Evolutionary conservation across 768 basidiomycete species (phyloP).

Genomic region (Lyophyllum decastes): DNA sequence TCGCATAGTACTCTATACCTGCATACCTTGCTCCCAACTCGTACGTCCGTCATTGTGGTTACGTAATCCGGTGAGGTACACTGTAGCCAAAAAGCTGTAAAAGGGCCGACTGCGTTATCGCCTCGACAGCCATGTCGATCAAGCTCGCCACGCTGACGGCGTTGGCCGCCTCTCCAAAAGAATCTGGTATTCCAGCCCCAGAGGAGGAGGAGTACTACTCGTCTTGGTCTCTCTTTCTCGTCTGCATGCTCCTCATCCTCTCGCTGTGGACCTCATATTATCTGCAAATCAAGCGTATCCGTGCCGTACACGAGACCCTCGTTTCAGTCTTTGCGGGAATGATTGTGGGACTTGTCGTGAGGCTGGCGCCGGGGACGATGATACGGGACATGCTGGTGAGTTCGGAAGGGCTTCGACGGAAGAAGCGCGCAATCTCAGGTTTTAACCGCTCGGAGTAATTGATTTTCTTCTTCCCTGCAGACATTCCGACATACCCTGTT

Average conservation of each 20-base stretch:
- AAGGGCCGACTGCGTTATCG: conserved; percentile 6
- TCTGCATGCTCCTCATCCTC: conserved; percentile 88
- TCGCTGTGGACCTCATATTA: conserved; percentile 98
- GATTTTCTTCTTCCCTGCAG: conserved; percentile 36
- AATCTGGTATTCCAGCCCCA: conserved; percentile 38
- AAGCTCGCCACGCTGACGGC: conserved; percentile 35
- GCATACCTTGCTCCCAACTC: background rate
- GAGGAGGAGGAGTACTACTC: conserved; percentile 91
- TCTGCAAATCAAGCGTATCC: conserved; percentile 94
- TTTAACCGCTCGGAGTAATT: background rate
- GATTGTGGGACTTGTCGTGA: conserved; percentile 89
- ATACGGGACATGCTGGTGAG: conserved; percentile 98
- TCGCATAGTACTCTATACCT: conserved; percentile 3
- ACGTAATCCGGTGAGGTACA: background rate
- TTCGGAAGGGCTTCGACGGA: conserved; percentile 2
- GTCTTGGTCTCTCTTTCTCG: conserved; percentile 92
- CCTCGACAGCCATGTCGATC: conserved; percentile 33
- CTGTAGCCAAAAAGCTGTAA: background rate
- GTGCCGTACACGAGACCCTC: conserved; percentile 93
- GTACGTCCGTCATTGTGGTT: background rate
- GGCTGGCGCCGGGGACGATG: conserved; percentile 89
- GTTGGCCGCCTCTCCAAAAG: conserved; percentile 27
- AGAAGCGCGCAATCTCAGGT: background rate
- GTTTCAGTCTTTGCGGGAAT: conserved; percentile 96
- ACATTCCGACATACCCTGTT: conserved; percentile 97